These are phyloP conservation scores for Penicillium digitatum DNA, from an alignment of 2,329 filamentous ascomycete genomes.

Conservation along the genomic window DNA sequence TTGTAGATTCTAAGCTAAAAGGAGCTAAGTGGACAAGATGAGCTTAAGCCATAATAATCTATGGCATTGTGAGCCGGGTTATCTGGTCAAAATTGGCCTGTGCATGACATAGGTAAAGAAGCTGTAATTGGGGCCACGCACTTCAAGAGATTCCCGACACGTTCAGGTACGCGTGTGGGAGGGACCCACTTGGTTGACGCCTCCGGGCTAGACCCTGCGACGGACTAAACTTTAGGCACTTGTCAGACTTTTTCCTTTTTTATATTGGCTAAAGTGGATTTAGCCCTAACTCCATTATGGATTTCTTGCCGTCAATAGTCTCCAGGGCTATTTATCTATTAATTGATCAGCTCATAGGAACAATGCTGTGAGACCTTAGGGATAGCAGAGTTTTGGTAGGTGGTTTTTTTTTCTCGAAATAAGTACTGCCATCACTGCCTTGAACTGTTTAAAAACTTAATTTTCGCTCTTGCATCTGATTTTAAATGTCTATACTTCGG, in stretches of 20 bases:
- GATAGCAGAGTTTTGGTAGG: too few species aligned
- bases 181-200: constrained; percentile 18
- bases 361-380: too few species aligned
- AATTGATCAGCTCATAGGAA: neutral
- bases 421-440: neutral
- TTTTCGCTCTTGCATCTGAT: neutral
- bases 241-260: neutral
- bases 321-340: neutral
- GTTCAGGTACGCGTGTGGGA: constrained; percentile 11
- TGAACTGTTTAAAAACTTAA: neutral
- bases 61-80: constrained; percentile 3
- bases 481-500: neutral
- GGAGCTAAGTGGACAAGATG: constrained; percentile 4
- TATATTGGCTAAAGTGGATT: constrained; percentile 1
- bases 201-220: constrained; percentile 24
- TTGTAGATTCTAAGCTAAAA: constrained; percentile 15
- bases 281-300: neutral
- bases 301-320: neutral
- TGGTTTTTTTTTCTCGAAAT: neutral
- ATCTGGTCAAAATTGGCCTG: constrained; percentile 9
- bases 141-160: neutral
- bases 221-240: constrained; percentile 21
- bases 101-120: constrained; percentile 4
- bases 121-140: constrained; percentile 10
- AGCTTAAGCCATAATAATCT: neutral